These are phyloP conservation scores for Selenicereus undatus DNA, from an alignment of 148 eudicot genomes.

Conservation along the genomic window DNA sequence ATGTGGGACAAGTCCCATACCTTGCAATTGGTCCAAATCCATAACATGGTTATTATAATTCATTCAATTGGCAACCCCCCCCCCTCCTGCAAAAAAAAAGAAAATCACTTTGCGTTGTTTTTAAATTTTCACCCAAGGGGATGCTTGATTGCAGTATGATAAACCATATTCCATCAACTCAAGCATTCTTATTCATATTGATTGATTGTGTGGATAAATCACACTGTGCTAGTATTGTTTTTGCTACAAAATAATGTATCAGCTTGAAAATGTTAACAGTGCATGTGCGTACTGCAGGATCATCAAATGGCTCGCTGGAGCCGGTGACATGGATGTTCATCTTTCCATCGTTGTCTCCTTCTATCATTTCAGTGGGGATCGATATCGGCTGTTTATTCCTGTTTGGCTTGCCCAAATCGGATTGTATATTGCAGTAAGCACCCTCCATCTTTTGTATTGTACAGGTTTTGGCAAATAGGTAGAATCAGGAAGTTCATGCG, in stretches of 20 bases:
- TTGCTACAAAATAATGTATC: neutral
- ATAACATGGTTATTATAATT: no score
- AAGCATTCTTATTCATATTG: neutral
- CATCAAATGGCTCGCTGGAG: slow-evolving; percentile 17
- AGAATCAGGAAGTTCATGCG: slow-evolving; percentile 17
- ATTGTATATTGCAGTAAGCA: slow-evolving; percentile 10
- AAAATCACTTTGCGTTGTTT: neutral
- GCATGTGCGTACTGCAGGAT: slow-evolving; percentile 14
- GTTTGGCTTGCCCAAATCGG: neutral
- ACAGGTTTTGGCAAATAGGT: slow-evolving; percentile 26
- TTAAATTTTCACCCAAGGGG: neutral
- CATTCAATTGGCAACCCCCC: no score
- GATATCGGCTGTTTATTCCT: neutral
- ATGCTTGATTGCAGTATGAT: neutral
- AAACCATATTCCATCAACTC: neutral
- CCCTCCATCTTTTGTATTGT: slow-evolving; percentile 11
- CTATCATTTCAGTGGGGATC: neutral
- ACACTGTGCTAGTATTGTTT: no score
- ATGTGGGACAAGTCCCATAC: no score
- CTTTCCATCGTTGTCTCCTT: neutral
- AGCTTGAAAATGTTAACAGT: neutral
- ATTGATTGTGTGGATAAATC: neutral
- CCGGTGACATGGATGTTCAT: neutral
- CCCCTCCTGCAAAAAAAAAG: no score
- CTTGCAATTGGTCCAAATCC: no score